Evolutionary conservation across 1,284 basidiomycete genomes (phyloP), one percentile per base, ranked within the genome.

Genomic region (Ceratobasidium sp.): DNA sequence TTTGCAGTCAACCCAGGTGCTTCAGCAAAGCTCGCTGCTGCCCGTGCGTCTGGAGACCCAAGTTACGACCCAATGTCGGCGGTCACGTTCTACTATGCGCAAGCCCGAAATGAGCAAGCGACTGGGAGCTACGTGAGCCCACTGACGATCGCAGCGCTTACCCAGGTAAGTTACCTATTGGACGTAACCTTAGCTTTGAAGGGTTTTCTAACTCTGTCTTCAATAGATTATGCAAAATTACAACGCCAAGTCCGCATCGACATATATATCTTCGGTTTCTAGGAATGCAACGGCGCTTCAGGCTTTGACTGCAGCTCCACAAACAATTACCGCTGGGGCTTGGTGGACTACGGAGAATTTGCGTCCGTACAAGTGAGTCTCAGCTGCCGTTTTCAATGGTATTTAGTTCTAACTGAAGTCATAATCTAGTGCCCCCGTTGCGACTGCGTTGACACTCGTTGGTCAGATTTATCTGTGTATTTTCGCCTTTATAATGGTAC

Each of bases 381-480:
- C 2, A 0, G 32, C 9, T 23, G 8, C 41, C 38, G 26, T 0
- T 9, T n/a, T 0, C 7, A 14, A 11, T 26, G 5, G 23, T 9
- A n/a, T 1, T 21, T 46, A 14, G 8, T 32, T 16, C 46, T 46
- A 28, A 50, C 14, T 5, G 28, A 18, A 3, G 9, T 1, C 13
- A 18, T 35, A 32, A 46, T 16, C 18, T 54, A 73, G 72, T 46
- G 79, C 82, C 43, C 82, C 84, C 4, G 84, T 85, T 18, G 82
- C 84, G 0, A 79, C 80, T 16, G 85, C 85, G 1, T 80, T 85
- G 47, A 82, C 84, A 2, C 81, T 85, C 26, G 83, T 85, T 44
- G 84, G 81, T 18, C 74, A 80, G 30, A 81, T 85, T 72, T 86
- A 85, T 79, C 79, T 84, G 75, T 78, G 82, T 74, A 84, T 85